phyloP scores from a whole-genome alignment of 2,329 filamentous ascomycete genomes.

The Hymenoscyphus albidus region DNA sequence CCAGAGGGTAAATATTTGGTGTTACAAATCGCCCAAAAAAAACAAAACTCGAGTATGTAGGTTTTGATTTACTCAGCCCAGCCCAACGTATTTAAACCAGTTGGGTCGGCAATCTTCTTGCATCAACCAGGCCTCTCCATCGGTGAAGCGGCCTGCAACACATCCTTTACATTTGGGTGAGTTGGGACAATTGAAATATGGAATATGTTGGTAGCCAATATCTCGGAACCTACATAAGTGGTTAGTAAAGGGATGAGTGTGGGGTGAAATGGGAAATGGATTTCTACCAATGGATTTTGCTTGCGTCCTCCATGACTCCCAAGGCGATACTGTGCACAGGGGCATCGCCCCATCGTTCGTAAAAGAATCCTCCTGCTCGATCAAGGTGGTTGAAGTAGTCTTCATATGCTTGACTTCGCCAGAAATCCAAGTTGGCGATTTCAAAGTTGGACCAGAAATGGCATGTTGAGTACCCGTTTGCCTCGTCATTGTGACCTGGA shows the following conservation, averaged over 20 bases:
- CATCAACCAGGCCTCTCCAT: slow-evolving; percentile 79
- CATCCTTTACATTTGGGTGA: slow-evolving; percentile 90
- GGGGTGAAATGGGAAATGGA: neutral
- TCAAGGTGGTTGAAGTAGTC: slow-evolving; percentile 97
- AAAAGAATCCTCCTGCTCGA: slow-evolving; percentile 93
- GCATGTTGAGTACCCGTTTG: slow-evolving; percentile 93
- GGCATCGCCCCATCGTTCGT: slow-evolving; percentile 97
- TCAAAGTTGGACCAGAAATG: slow-evolving; percentile 99
- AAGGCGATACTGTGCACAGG: slow-evolving; percentile 93
- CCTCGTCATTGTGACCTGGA: slow-evolving; percentile 73
- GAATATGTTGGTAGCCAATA: slow-evolving; percentile 97
- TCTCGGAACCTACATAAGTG: slow-evolving; percentile 80
- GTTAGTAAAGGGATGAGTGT: slow-evolving; percentile 11
- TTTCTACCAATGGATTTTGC: slow-evolving; percentile 85
- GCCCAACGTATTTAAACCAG: slow-evolving; percentile 94
- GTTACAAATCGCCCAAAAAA: slow-evolving; percentile 3
- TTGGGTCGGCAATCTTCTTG: slow-evolving; percentile 92
- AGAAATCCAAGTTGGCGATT: slow-evolving; percentile 89
- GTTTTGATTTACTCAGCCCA: slow-evolving; percentile 49
- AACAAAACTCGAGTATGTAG: neutral
- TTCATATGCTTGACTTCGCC: slow-evolving; percentile 84
- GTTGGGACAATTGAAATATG: slow-evolving; percentile 98
- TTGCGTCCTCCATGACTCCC: slow-evolving; percentile 85
- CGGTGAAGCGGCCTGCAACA: slow-evolving; percentile 80
- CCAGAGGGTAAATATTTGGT: slow-evolving; percentile 5